Evolutionary conservation across 169 alveolate genomes (phyloP).

Genomic region (Cryptosporidium sp.): DNA sequence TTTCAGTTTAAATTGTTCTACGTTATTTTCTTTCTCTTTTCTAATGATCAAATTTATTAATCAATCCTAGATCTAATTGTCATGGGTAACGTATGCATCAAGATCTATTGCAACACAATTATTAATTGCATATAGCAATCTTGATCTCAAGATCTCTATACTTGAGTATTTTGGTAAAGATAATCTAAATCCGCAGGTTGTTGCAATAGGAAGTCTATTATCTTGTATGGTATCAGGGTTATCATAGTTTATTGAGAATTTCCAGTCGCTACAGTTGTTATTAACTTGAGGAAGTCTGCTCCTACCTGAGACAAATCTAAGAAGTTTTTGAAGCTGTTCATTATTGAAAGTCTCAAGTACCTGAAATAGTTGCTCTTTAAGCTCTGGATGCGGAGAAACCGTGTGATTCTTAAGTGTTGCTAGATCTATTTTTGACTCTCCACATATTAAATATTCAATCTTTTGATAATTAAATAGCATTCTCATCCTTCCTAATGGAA

Average conservation of each 20-base stretch:
- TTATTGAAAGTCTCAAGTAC: constrained; percentile 87
- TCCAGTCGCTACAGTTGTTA: constrained; percentile 85
- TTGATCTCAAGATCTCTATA: constrained; percentile 83
- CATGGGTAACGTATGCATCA: constrained; percentile 89
- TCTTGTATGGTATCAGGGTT: constrained; percentile 79
- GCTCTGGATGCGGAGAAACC: constrained; percentile 83
- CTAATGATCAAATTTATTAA: not conserved
- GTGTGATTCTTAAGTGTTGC: constrained; percentile 88
- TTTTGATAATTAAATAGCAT: constrained; percentile 84
- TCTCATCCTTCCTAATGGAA: constrained; percentile 90
- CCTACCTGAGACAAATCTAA: constrained; percentile 91
- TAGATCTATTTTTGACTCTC: constrained; percentile 89
- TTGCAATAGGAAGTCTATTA: constrained; percentile 90
- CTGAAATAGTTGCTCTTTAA: constrained; percentile 86
- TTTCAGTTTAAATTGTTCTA: not conserved
- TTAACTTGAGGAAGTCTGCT: constrained; percentile 90
- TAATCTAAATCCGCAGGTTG: constrained; percentile 91
- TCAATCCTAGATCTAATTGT: constrained; percentile 26
- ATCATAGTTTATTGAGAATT: constrained; percentile 87
- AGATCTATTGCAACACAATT: constrained; percentile 92
- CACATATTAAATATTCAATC: constrained; percentile 90
- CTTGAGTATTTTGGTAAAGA: constrained; percentile 89
- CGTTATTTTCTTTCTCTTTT: not conserved
- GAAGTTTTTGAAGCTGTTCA: constrained; percentile 87
- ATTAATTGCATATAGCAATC: constrained; percentile 89